Evolutionary conservation across 345 rosid species (phyloP), one percentile per base, ranked within the genome.

Genomic region (Linum tenue): DNA sequence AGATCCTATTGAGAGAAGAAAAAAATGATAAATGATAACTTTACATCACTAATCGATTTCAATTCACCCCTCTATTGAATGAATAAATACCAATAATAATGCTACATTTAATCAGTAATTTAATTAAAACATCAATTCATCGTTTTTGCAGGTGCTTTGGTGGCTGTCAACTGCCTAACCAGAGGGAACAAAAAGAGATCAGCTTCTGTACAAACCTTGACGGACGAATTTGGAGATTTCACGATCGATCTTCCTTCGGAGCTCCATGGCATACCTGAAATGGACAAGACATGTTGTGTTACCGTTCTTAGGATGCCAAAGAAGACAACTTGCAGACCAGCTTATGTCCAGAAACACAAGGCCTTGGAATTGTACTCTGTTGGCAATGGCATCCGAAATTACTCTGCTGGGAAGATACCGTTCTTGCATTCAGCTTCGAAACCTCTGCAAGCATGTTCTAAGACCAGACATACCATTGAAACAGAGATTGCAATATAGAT

Each of bases 151-250:
- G 86, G 84, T 67, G 82, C 80, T 48, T 37, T 73, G 76, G 82
- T 83, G 70, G 36, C 62, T 9, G 71, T 78, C 14, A 61, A 74
- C 56, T 83, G 86, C 70, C 63, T 60, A 41, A 60, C 60, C 37
- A 38, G 67, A 16, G 22, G 56, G 62, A 62, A 62, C 7, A 59
- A 62, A 63, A 60, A 37, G 37, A 68, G 38, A 72, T 53, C 62
- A 39, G 61, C 56, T n/a, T 50, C 67, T 17, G 67, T 70, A 31
- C 66, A 50, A 55, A 74, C 63, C 10, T 35, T 31, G 5, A 79
- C 85, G 1, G 85, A 84, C 38, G 85, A 73, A 57, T 77, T 77
- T 14, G 88, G 88, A 66, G 84, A 84, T 44, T 84, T 81, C 62
- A 63, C 76, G 9, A 70, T 81, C 7, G 84, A 84, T 67, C 81